Conservation (phyloP, 1,284 basidiomycete genomes). For the Apiotrichum gamsii region DNA sequence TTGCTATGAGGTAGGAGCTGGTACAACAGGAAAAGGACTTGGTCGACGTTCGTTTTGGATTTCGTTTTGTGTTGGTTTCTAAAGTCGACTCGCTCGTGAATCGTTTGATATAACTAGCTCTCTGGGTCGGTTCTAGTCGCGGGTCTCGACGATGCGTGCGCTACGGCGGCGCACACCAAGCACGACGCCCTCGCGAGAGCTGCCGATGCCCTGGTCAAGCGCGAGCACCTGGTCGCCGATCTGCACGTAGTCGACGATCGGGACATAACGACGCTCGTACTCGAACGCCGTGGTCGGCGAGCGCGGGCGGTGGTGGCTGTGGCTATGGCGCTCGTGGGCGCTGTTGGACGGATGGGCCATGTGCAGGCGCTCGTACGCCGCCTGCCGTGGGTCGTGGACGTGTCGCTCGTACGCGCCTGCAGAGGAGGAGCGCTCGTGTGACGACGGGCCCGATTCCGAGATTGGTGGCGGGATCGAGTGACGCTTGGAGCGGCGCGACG, state of each 20-base stretch:
- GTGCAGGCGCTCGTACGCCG: background rate
- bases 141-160: too few relatives aligned
- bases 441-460: too few relatives aligned
- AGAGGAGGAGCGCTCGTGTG: background rate
- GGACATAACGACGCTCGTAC: constrained; percentile 14
- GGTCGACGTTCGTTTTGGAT: too few relatives aligned
- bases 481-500: background rate
- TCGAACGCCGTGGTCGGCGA: background rate
- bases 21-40: background rate
- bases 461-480: background rate
- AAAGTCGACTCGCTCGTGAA: background rate
- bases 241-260: constrained; percentile 14
- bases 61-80: too few relatives aligned
- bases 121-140: background rate
- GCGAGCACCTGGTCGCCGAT: constrained; percentile 4
- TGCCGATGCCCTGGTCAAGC: background rate
- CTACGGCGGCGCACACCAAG: constrained; percentile 23
- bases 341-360: background rate
- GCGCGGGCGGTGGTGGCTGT: background rate
- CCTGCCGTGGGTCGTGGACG: background rate
- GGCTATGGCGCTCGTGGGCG: background rate
- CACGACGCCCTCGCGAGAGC: constrained; percentile 21
- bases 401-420: background rate
- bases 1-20: background rate
- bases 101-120: background rate